Evolutionary conservation across 768 basidiomycete species (phyloP), one percentile per base, ranked within the genome.

Genomic region (Podaxis rugospora): DNA sequence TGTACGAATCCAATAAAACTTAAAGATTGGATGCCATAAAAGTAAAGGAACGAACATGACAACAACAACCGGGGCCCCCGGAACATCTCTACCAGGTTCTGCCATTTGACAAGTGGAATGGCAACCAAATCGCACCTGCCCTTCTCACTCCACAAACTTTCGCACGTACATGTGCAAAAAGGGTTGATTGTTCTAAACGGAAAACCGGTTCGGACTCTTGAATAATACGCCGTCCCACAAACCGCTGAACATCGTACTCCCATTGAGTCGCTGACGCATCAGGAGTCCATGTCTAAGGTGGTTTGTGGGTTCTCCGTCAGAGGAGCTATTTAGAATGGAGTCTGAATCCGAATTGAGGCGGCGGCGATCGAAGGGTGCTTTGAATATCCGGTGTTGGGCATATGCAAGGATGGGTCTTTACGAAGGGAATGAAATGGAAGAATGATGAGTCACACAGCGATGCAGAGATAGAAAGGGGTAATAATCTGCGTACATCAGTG

Each of bases 351-450:
- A 37, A 16, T 37, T 37, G 11, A 49, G 52, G 14, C 18, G 32
- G 21, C 40, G 27, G n/a, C 78, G 77, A 36, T 70, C 69, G 70
- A 87, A 87, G 4, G 84, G 78, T 3, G 72, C 72, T 49, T 69
- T 75, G 70, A 88, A 87, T 14, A 78, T 37, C 49, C 71, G 74
- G 69, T 86, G 83, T 57, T 88, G 87, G 4, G 69, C 74, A 66
- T 75, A 77, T 1, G 85, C 83, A 28, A 87, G 73, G 3, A 78
- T 64, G 2, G 84, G 85, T 32, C 86, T 87, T 51, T 16, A 47
- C 27, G n/a, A 42, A 25, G 62, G 40, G n/a, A 21, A 9, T 21
- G 46, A 57, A 62, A 55, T 37, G 49, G 18, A 52, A 21, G 63
- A 49, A 47, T 27, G 25, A 53, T 25, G 42, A 18, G 46, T 54